Evolutionary conservation across 495 filamentous ascomycete genomes (phyloP).

Genomic region (Aspergillus campestris): DNA sequence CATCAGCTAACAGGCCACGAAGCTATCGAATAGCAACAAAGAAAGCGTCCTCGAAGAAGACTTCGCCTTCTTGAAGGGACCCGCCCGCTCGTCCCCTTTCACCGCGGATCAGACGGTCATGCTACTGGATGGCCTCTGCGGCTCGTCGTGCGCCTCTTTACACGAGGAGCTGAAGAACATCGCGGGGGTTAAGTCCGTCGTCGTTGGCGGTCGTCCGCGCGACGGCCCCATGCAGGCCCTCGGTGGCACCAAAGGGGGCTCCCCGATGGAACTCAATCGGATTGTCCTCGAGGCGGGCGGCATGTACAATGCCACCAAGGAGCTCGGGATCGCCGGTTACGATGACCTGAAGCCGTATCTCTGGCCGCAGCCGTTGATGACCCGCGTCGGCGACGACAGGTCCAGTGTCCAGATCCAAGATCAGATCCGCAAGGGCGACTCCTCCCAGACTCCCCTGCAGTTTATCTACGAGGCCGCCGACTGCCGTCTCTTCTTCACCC

Average conservation of each 20-base stretch:
- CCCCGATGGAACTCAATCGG: background rate
- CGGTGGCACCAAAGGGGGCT: conserved; percentile 26
- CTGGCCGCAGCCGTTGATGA: conserved; percentile 1
- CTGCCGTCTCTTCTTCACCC: conserved; percentile 21
- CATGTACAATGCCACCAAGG: background rate
- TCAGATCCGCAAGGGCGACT: conserved; percentile 6
- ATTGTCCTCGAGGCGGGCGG: background rate
- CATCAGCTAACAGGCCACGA: background rate
- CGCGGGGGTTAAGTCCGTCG: conserved; percentile 41
- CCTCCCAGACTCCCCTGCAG: conserved; percentile 11
- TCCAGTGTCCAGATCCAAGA: conserved; percentile 7
- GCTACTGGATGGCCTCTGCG: conserved; percentile 39
- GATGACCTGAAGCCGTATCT: background rate
- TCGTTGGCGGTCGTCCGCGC: conserved; percentile 38
- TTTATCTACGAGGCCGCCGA: conserved; percentile 25
- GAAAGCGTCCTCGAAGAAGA: background rate
- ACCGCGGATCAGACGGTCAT: conserved; percentile 5
- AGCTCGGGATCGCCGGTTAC: background rate
- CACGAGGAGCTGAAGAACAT: conserved; percentile 44
- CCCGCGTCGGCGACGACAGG: background rate
- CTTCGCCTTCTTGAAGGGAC: background rate
- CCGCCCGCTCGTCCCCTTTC: background rate
- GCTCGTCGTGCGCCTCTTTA: conserved; percentile 44
- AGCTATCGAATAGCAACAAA: conserved; percentile 7
- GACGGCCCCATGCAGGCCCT: conserved; percentile 36